Base-by-base conservation (phyloP, 495 filamentous ascomycete species). In the Penicillium paradoxum region DNA sequence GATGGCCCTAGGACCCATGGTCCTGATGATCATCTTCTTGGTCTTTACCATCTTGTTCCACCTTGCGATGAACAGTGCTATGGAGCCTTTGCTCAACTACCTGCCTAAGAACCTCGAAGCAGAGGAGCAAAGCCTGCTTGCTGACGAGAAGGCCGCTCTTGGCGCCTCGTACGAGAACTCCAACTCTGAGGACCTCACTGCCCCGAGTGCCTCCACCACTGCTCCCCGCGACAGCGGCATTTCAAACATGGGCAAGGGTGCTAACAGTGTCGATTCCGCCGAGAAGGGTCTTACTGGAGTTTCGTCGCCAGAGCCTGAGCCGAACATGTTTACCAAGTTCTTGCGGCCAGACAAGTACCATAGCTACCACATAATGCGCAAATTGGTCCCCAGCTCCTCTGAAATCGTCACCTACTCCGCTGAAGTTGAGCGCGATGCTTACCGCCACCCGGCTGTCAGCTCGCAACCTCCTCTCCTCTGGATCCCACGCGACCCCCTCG, bases 21-120 rank as follows among this genome's bases (percentile, higher is more conserved):
- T 95, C 46, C 77, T 97, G 53, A 91, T 93, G 84, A 77, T 93
- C 54, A 71, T 88, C 53, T 85, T 91, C 73, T 77, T 96, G 18
- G 59, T 93, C 65, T 87, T 91, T 71, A 86, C 85, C 9, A 66
- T 87, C 24, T 78, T 97, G 39, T 96, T 88, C 78, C 90, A 97
- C 65, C 51, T 91, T 40, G 83, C 84, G 6, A 80, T 98, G 52
- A 90, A 91, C 74, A 66, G 67, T 36, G 88, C 93, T 25, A 76
- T 97, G 48, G 72, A 84, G 30, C 92, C 91, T 0, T 82, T 95
- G 14, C 80, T 95, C 45, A 81, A 86, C 57, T 95, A 87, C 66
- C 82, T 96, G 4, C 90, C 91, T 22, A 82, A 81, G 67, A 80
- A 78, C 56, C 69, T 83, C 6, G 75, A 82, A 50, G 68, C 70